Evolutionary conservation across 257 asterid species (phyloP).

Genomic region (Apocynum venetum): DNA sequence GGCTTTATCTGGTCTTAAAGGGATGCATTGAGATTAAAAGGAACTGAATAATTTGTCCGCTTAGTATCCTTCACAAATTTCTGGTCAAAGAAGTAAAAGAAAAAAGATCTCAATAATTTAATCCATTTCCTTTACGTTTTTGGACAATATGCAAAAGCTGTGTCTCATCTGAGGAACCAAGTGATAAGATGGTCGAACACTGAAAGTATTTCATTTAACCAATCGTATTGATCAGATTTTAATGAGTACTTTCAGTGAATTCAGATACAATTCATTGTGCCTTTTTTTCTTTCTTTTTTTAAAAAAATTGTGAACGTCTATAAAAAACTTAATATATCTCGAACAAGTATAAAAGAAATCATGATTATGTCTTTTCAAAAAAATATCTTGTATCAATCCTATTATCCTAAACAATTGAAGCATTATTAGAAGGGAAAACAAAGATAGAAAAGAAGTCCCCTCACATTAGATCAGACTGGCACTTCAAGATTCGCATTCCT

Average conservation of each 20-base stretch:
- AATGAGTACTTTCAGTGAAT: not conserved
- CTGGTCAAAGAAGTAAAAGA: slow-evolving; percentile 21
- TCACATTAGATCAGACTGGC: not conserved
- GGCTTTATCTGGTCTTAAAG: slow-evolving; percentile 2
- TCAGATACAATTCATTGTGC: not conserved
- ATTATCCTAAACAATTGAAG: not conserved
- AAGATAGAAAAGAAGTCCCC: not conserved
- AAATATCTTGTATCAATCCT: not conserved
- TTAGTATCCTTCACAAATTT: not conserved
- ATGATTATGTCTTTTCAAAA: not conserved
- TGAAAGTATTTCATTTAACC: not conserved
- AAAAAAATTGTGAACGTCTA: not conserved
- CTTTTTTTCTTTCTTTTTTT: not conserved
- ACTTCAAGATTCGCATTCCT: not conserved
- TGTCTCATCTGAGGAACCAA: slow-evolving; percentile 4
- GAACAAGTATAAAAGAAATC: not conserved
- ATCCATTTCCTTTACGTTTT: slow-evolving; percentile 9
- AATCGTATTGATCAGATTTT: not conserved
- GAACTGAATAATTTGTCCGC: not conserved
- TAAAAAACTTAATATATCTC: not conserved
- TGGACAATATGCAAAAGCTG: not conserved
- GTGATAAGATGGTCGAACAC: not conserved
- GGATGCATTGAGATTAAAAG: slow-evolving; percentile 12
- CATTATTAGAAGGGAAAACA: not conserved
- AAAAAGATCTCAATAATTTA: slow-evolving; percentile 24